Base-by-base conservation (phyloP, 176 grass and related monocot genomes). In the Musa troglodytarum region DNA sequence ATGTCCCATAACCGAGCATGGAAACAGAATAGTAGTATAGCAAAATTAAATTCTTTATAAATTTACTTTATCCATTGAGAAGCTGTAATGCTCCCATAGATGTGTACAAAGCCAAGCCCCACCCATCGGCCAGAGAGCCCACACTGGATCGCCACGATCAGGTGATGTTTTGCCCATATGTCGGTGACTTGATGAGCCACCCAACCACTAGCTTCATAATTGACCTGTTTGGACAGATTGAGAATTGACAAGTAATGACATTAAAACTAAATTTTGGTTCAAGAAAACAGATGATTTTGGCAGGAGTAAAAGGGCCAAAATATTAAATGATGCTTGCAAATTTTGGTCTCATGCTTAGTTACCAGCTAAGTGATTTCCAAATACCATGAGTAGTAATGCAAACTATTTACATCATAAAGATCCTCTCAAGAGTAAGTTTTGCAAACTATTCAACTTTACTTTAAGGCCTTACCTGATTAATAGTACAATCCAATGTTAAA, bases 81-180 rank as follows among this genome's bases (percentile, higher is more conserved):
- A 96, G 75, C 71, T 82, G 74, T 96, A 96, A 74, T 96, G 90
- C 77, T 92, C 93, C 90, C 89, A 96, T 7, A 96, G 81, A 74
- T 96, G 93, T 81, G 93, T 96, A 49, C 89, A 87, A 61, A 96
- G 87, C 93, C 93, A 96, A 63, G 93, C 83, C 56, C 93, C 93
- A 81, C 93, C 93, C 89, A 96, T 92, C 29, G 93, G 93, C 93
- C 93, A 96, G 57, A 92, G 26, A 67, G 87, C 90, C 93, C 89
- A 90, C 11, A 79, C 34, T 81, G 93, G 90, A 56, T 92, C 81
- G 72, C 93, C 93, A 49, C 49, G 79, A 71, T 90, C 87, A 16
- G 93, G 83, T 11, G 93, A 96, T 72, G 93, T 88, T 88, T 96
- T 50, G 90, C 93, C 93, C 93, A 96, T 58, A 96, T 22, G 72